phyloP scores from a whole-genome alignment of 495 filamentous ascomycete genomes.

The Penicillium soppii region DNA sequence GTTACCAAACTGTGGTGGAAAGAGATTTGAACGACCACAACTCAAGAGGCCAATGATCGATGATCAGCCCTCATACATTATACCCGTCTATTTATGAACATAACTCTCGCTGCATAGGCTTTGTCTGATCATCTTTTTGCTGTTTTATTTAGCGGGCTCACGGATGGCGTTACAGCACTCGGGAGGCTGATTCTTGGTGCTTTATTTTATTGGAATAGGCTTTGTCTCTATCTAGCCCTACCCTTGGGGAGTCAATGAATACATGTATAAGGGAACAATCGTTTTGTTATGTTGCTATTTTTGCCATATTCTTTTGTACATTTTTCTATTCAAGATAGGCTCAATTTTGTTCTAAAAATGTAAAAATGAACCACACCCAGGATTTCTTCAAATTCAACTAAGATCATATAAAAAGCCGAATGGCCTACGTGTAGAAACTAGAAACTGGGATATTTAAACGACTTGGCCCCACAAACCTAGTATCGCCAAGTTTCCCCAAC shows the following conservation, averaged over 20 bases:
- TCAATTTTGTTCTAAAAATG: no score
- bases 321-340: background rate
- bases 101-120: constrained; percentile 9
- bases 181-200: constrained; percentile 7
- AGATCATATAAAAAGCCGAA: no score
- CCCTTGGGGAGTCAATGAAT: constrained; percentile 3
- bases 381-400: no score
- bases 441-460: background rate
- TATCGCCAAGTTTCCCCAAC: background rate
- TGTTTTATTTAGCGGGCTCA: constrained; percentile 27
- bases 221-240: constrained; percentile 1
- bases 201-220: constrained; percentile 6
- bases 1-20: constrained; percentile 27
- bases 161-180: constrained; percentile 27
- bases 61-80: constrained; percentile 46
- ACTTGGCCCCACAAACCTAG: background rate
- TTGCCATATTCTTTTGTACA: background rate
- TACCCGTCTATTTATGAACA: constrained; percentile 11
- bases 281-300: constrained; percentile 7
- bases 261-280: constrained; percentile 11
- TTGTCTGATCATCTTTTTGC: constrained; percentile 13
- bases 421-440: background rate
- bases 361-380: no score
- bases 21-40: constrained; percentile 12
- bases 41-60: constrained; percentile 30